Evolutionary conservation across 345 rosid species (phyloP), one percentile per base, ranked within the genome.

Genomic region (Eucalyptus decipiens): DNA sequence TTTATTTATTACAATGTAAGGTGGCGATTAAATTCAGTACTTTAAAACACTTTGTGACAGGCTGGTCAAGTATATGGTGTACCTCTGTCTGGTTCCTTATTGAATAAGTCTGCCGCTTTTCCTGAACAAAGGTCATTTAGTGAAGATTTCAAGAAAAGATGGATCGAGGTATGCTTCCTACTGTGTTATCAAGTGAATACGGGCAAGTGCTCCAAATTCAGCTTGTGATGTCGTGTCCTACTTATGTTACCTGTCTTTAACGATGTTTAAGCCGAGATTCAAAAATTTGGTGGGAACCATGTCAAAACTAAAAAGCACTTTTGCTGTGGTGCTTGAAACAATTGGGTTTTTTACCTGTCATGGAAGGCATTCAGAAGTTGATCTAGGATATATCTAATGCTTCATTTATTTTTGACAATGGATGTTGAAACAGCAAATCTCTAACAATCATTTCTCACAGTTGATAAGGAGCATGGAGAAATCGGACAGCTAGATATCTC

Each of bases 41-140:
- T 48, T 88, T 87, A 91, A 83, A 89, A 50, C 80, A 88, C 65
- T 24, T 62, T 48, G 34, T 93, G 91, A 88, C 92, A 98, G 99
- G 99, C 99, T 93, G 99, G 99, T 86, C 99, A 97, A 92, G 97
- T 97, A 69, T 97, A 98, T 91, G 99, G 97, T n/a, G 96, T 96
- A 89, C 97, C 99, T 90, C 98, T 98, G 89, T 93, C 95, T 90
- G 99, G 98, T 89, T 87, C 96, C 85, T 94, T 97, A 58, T 91
- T 98, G 89, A 94, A 94, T 89, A 98, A 96, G 93, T 94, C 96
- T 86, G 97, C 96, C 60, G 91, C 91, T 88, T 98, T 93, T 91
- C 99, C 99, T 81, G 99, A 97, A 88, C 99, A 94, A 93, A 94
- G 91, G 89, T 90, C 95, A 12, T 96, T 95, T 90, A 90, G 95